Evolutionary conservation across 768 basidiomycete species (phyloP), one percentile per base, ranked within the genome.

Genomic region (Mycena epipterygia): DNA sequence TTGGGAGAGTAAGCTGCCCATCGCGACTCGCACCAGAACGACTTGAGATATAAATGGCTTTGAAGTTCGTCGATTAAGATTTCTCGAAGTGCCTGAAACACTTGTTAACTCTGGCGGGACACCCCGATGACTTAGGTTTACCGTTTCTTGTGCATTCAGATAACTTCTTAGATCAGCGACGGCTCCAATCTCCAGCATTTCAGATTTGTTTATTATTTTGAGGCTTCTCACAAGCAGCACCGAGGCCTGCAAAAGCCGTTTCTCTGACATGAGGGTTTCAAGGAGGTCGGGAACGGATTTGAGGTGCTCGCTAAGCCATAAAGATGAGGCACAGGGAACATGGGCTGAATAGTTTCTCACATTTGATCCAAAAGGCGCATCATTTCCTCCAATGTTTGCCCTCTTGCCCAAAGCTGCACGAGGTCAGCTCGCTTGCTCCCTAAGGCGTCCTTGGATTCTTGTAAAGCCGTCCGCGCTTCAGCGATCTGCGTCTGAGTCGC

Each of bases 101-200:
- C 57, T 67, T 32, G 66, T 68, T 62, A 63, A 46, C 23, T 35
- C 16, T 7, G 25, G 44, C 2, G 51, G 17, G 11, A 4, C 11
- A 46, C 12, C 2, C 27, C 29, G 5, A 68, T 58, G 9, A 33
- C 5, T 4, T 11, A 67, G 30, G 68, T 88, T 49, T 70, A 96
- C 97, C 64, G 87, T 89, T 86, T 98, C 97, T 81, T 99, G 98
- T 16, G 89, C 86, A 33, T 86, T 81, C 29, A 99, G 87, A 82
- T 98, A 99, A 73, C 87, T 88, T 65, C 96, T 86, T 53, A 99
- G 79, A 79, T 99, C 98, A 14, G 94, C 84, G 35, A 99, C 85
- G 6, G 97, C 98, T n/a, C 97, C 97, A 68, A 99, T 93, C 77
- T 98, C 97, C 67, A 92, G 84, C 92, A 99, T 94, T 73, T 99